A percentile compares a stretch with the other conserved stretches of the same genome.
phyloP scores from a whole-genome alignment of 1,139 yeast genomes.

The Yamadazyma epiphylla region DNA sequence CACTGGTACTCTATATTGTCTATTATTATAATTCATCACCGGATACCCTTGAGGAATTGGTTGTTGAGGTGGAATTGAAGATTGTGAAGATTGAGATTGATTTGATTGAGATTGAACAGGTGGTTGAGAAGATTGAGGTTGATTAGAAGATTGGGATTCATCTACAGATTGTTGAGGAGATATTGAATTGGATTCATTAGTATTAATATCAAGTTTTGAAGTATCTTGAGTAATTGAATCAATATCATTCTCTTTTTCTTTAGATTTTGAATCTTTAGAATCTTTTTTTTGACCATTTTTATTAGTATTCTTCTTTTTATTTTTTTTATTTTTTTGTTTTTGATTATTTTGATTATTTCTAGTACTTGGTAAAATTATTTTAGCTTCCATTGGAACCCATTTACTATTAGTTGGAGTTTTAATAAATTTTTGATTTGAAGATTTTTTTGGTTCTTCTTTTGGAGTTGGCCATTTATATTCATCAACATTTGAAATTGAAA shows the following conservation, averaged over 20 bases:
- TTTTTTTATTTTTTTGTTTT: slow-evolving; percentile 4
- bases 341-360: slow-evolving; percentile 6
- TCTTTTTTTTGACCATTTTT: slow-evolving; percentile 34
- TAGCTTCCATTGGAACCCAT: slow-evolving; percentile 87
- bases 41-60: slow-evolving; percentile 6
- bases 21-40: slow-evolving; percentile 8
- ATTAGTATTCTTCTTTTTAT: slow-evolving; percentile 23
- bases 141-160: neutral
- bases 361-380: slow-evolving; percentile 51
- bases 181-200: slow-evolving; percentile 1
- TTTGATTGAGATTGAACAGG: slow-evolving; percentile 4
- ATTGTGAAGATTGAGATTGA: slow-evolving; percentile 1
- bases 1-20: slow-evolving; percentile 12
- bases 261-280: slow-evolving; percentile 8
- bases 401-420: slow-evolving; percentile 63
- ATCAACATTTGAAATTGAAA: slow-evolving; percentile 30
- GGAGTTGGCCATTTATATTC: slow-evolving; percentile 62
- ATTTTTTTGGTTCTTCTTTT: slow-evolving; percentile 21
- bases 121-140: neutral
- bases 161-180: neutral
- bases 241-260: slow-evolving; percentile 8
- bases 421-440: slow-evolving; percentile 39
- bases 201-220: slow-evolving; percentile 4
- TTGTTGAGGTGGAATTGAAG: too few relatives aligned
- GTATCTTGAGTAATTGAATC: slow-evolving; percentile 7